Evolutionary conservation across 192 early-diverging fungal genomes (phyloP).

Genomic region (Coemansia sp.): DNA sequence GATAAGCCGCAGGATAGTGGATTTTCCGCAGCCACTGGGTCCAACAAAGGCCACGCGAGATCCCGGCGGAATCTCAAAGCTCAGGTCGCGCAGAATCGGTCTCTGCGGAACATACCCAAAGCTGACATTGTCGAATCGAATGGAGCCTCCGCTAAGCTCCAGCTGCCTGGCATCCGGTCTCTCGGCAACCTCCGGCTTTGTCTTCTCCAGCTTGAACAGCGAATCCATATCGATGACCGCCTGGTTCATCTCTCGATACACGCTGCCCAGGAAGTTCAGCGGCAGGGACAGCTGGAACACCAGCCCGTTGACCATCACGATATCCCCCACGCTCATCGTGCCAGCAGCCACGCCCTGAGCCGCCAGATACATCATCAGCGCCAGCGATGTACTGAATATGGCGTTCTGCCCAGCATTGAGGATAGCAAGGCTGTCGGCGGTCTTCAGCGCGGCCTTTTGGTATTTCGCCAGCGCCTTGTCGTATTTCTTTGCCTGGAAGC

Average conservation of each 20-base stretch:
- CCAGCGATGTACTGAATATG: slow-evolving; percentile 91
- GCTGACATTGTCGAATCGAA: slow-evolving; percentile 80
- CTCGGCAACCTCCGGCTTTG: slow-evolving; percentile 57
- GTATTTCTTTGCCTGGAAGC: slow-evolving; percentile 85
- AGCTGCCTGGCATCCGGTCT: slow-evolving; percentile 58
- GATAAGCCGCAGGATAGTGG: slow-evolving; percentile 76
- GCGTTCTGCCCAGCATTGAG: slow-evolving; percentile 95
- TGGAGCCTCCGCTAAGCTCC: slow-evolving; percentile 64
- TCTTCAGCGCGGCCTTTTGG: slow-evolving; percentile 89
- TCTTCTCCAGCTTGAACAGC: slow-evolving; percentile 82
- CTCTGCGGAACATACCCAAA: slow-evolving; percentile 86
- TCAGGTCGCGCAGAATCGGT: slow-evolving; percentile 68
- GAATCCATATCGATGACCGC: slow-evolving; percentile 96
- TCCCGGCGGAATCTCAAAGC: slow-evolving; percentile 82
- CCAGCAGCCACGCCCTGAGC: slow-evolving; percentile 78
- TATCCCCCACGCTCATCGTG: slow-evolving; percentile 89
- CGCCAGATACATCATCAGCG: slow-evolving; percentile 95
- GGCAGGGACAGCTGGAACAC: slow-evolving; percentile 97
- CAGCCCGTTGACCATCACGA: slow-evolving; percentile 98
- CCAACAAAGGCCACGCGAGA: slow-evolving; percentile 90
- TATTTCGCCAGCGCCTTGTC: slow-evolving; percentile 86
- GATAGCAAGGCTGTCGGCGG: slow-evolving; percentile 80
- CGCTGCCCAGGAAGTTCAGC: slow-evolving; percentile 95
- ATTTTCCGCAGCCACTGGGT: slow-evolving; percentile 91
- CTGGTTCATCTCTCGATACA: slow-evolving; percentile 96